Evolutionary conservation across 345 rosid species (phyloP), one percentile per base, ranked within the genome.

Genomic region (Citrus reticulata): DNA sequence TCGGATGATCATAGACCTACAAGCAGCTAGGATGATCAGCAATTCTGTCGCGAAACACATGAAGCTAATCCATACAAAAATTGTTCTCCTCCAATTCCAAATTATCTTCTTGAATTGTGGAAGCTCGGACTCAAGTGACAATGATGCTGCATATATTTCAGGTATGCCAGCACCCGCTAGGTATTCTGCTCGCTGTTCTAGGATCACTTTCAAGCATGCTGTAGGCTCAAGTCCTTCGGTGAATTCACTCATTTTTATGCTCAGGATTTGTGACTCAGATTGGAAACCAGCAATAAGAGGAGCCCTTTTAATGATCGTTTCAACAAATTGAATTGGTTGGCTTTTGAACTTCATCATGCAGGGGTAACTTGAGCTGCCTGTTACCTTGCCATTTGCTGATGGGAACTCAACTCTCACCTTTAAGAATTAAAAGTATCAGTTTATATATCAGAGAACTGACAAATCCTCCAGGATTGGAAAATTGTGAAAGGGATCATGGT

Each of bases 81-180:
- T 20, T 49, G 74, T 51, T 51, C 61, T 70, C 59, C 73, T 49
- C 74, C 74, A 70, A 51, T 14, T 29, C 39, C 61, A 70, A 29
- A 70, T 27, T n/a, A 19, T 70, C 74, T 32, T 70, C 29, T 16
- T 70, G 17, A 51, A 4, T 16, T 29, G 61, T 3, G 74, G 39
- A 19, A 30, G 61, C 61, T 30, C 9, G 29, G 54, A 68, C 6
- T 39, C 29, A 10, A 68, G 19, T 39, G 20, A 79, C 75, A 7
- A 87, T 20, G 84, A 73, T 19, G 87, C 86, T 51, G 82, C 63
- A 51, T 87, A 83, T 8, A 87, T 73, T 72, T 87, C 84, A 27
- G 87, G 89, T 34, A 83, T 79, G 2, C 85, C 87, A 4, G 80
- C 83, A 2, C 86, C 89, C 0, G 78, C 64, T 60, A 54, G 63